Evolutionary conservation across 495 filamentous ascomycete species (phyloP).

Genomic region (Achaetomiella virescens): DNA sequence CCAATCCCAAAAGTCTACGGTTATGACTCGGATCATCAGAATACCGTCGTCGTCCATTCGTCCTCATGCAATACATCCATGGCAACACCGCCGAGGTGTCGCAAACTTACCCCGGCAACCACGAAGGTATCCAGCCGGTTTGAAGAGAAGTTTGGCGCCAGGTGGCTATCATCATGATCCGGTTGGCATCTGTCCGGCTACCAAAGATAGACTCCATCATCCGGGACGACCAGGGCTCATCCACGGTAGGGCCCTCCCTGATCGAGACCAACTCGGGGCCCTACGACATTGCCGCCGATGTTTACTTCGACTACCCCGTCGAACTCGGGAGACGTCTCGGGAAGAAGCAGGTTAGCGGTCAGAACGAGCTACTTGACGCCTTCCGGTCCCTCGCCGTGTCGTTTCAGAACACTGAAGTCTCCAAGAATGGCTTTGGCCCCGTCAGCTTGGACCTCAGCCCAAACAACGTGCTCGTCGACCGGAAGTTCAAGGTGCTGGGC

Average conservation of each 20-base stretch:
- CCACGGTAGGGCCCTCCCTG: neutral
- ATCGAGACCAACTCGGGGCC: neutral
- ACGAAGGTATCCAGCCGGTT: neutral
- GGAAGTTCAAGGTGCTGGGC: conserved; percentile 1
- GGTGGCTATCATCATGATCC: neutral
- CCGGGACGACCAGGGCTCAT: neutral
- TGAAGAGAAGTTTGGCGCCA: neutral
- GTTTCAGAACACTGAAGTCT: neutral
- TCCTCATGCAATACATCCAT: neutral
- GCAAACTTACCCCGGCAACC: neutral
- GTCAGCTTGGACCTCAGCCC: neutral
- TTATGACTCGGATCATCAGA: neutral
- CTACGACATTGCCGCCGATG: neutral
- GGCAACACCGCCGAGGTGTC: neutral
- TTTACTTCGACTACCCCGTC: neutral
- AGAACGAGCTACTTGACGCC: neutral
- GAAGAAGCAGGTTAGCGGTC: neutral
- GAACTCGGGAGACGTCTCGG: neutral
- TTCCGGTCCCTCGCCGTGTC: neutral
- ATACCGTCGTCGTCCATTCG: neutral
- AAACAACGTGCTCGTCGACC: conserved; percentile 1
- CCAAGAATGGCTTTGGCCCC: neutral
- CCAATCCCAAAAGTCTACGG: neutral
- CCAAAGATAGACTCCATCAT: neutral
- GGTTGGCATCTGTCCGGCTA: neutral